Conservation (phyloP, 2,329 filamentous ascomycete genomes). For the Rutstroemia sp. region DNA sequence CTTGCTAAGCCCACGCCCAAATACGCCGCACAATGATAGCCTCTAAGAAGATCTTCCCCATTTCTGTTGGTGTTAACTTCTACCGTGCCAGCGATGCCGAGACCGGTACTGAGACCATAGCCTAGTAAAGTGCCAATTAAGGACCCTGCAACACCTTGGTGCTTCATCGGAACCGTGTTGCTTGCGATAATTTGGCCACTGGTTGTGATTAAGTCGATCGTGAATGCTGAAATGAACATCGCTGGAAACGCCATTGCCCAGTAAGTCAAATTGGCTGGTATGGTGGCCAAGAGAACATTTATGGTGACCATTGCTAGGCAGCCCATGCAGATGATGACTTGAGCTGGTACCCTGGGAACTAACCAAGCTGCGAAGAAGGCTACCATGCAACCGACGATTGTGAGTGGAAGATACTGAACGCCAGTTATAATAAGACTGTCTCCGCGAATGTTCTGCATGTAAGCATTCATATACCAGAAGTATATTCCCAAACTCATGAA, state of each 20-base stretch:
- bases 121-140: conserved; percentile 38
- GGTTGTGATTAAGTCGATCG: conserved; percentile 43
- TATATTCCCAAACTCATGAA: conserved; percentile 32
- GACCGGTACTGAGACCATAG: conserved; percentile 36
- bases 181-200: conserved; percentile 47
- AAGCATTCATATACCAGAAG: conserved; percentile 42
- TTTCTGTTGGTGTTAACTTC: conserved; percentile 22
- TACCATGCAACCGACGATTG: conserved; percentile 32
- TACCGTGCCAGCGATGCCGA: conserved; percentile 38
- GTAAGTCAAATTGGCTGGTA: conserved; percentile 38
- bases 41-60: conserved; percentile 23
- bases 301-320: conserved; percentile 26
- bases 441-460: conserved; percentile 36
- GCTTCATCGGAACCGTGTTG: conserved; percentile 38
- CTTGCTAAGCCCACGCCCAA: conserved; percentile 33
- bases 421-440: conserved; percentile 35
- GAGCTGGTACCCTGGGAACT: conserved; percentile 38
- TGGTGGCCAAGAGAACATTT: conserved; percentile 35
- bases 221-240: conserved; percentile 31
- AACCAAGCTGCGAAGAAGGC: conserved; percentile 38
- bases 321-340: conserved; percentile 39
- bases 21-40: conserved; percentile 35
- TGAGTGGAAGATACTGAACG: conserved; percentile 35
- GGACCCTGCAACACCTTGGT: conserved; percentile 43
- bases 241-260: conserved; percentile 38